phyloP scores from a whole-genome alignment of 768 basidiomycete genomes.

The Butyriboletus loyo region DNA sequence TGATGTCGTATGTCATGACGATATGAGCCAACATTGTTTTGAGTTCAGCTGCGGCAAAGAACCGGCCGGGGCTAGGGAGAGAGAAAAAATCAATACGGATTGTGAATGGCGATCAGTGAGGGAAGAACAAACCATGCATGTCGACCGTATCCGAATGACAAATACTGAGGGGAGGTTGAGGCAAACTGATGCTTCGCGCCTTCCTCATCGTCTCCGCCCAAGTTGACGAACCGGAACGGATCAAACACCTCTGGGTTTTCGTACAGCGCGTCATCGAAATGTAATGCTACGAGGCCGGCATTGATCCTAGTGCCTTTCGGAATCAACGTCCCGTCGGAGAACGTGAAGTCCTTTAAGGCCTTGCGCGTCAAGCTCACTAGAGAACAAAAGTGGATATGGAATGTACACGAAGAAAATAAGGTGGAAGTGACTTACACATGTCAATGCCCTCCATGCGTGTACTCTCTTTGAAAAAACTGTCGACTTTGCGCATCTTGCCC shows the following conservation, averaged over 20 bases:
- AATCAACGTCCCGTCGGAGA: conserved; percentile 36
- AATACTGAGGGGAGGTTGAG: no score
- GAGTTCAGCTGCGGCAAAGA: conserved; percentile 41
- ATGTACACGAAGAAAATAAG: neutral
- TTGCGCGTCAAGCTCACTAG: conserved; percentile 34
- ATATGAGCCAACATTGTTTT: conserved; percentile 47
- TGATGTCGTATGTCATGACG: conserved; percentile 24
- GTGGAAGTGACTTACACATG: neutral
- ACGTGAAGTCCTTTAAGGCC: conserved; percentile 28
- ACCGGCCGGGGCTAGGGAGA: no score
- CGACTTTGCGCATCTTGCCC: conserved; percentile 31
- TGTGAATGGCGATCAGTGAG: conserved; percentile 4
- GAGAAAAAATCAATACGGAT: neutral
- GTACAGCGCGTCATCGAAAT: conserved; percentile 15
- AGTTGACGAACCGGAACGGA: no score
- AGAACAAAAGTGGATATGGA: no score
- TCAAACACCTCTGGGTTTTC: no score
- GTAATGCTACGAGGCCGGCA: neutral
- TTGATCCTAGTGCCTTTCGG: conserved; percentile 27
- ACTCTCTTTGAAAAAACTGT: no score
- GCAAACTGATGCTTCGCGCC: conserved; percentile 33
- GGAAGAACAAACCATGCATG: no score
- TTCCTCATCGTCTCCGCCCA: conserved; percentile 33
- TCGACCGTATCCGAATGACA: no score
- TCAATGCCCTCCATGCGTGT: no score